These are phyloP conservation scores for Primulina tabacum DNA, from an alignment of 257 asterid genomes.

Conservation along the genomic window DNA sequence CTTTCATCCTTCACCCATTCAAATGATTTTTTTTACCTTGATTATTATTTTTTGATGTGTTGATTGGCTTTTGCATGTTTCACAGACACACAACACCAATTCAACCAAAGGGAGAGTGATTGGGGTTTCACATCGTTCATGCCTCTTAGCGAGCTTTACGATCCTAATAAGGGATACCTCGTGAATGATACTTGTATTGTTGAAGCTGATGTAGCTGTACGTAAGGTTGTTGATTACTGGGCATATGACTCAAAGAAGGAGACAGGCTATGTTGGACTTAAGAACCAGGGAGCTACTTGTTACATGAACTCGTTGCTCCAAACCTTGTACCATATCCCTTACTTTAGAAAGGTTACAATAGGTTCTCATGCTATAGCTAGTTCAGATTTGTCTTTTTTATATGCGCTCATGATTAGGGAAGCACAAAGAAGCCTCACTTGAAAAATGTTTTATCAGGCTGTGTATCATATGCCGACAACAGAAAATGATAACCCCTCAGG, in stretches of 20 bases:
- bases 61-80: conserved; percentile 19
- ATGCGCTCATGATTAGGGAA: conserved; percentile 20
- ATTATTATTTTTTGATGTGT: conserved; percentile 5
- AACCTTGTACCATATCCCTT: conserved; percentile 84
- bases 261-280: conserved; percentile 79
- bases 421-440: conserved; percentile 28
- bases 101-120: conserved; percentile 67
- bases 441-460: conserved; percentile 57
- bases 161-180: conserved; percentile 58
- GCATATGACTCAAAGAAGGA: conserved; percentile 70
- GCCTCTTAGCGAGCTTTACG: conserved; percentile 68
- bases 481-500: conserved; percentile 90
- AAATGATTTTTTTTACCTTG: conserved; percentile 16
- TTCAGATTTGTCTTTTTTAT: conserved; percentile 21
- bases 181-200: conserved; percentile 51
- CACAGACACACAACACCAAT: conserved; percentile 69
- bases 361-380: conserved; percentile 8
- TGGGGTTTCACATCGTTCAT: conserved; percentile 78
- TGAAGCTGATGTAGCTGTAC: conserved; percentile 72
- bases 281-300: conserved; percentile 95
- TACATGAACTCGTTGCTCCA: conserved; percentile 89
- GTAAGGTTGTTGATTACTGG: conserved; percentile 61
- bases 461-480: conserved; percentile 93
- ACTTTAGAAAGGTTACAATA: conserved; percentile 70
- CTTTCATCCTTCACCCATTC: background rate